Base-by-base conservation (phyloP, 352 stramenopile species). In the Phytophthora colocasiae region DNA sequence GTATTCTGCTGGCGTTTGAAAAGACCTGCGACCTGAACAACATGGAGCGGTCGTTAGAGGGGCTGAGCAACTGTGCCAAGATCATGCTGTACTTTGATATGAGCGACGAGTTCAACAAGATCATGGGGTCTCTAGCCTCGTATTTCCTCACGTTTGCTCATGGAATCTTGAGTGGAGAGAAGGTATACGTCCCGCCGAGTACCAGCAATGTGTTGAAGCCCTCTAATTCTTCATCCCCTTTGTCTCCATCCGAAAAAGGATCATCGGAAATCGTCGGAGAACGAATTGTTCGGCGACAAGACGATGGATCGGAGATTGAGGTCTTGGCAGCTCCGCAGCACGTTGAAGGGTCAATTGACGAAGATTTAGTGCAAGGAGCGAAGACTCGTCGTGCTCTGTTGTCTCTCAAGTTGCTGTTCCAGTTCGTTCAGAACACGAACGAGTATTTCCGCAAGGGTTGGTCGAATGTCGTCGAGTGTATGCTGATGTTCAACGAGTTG, bases 401-500 rank as follows among this genome's bases (percentile, higher is more conserved):
- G 22, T 88, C 87, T 40, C 69, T 96, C 7, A 91, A 95, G 29
- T 52, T 93, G 40, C 63, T 96, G 9, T 96, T 95, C 66, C 80
- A 92, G 60, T 93, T 96, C 69, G 87, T 94, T 4, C 83, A 92
- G 62, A 91, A 91, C 50, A 85, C 86, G 34, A 86, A 77, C 32
- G 89, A 91, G 59, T 86, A 73, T 39, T 90, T 96, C 55, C 78
- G 79, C 49, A 92, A 93, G 55, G 87, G 85, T 1, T 96, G 89
- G 89, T 75, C 80, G 11, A 91, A 80, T 27, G 83, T 96, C 5
- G 77, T 95, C 38, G 89, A 96, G 57, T 95, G 87, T 46, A 77
- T 95, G 58, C 74, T 96, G 27, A 92, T 95, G 82, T 95, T 96
- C 56, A 96, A 96, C 59, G 87, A 95, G 66, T 63, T 96, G 17